phyloP scores from a whole-genome alignment of 1,139 yeast species.

The Debaryomyces fabryi region DNA sequence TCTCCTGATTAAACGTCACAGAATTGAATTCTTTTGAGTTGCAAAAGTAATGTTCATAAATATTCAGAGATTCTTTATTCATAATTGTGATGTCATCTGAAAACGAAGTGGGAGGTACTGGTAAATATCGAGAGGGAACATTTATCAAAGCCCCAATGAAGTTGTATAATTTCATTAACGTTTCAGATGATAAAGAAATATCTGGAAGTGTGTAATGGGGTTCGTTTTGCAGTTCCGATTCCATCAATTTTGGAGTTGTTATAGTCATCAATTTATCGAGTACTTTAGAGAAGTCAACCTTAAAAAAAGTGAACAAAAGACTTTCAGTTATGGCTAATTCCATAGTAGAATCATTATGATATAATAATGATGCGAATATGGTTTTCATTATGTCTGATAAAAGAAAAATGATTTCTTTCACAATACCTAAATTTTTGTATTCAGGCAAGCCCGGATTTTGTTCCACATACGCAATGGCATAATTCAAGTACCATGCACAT shows the following conservation, averaged over 20 bases:
- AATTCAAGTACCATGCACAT: slow-evolving; percentile 24
- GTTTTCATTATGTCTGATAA: slow-evolving; percentile 29
- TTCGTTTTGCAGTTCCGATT: slow-evolving; percentile 5
- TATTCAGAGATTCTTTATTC: slow-evolving; percentile 23
- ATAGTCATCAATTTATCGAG: slow-evolving; percentile 27
- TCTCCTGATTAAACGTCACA: slow-evolving; percentile 16
- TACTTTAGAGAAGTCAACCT: slow-evolving; percentile 26
- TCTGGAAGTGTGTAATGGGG: slow-evolving; percentile 18
- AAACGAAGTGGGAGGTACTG: slow-evolving; percentile 19
- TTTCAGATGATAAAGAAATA: slow-evolving; percentile 32
- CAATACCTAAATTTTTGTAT: slow-evolving; percentile 22
- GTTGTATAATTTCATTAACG: slow-evolving; percentile 28
- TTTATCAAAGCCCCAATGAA: slow-evolving; percentile 30
- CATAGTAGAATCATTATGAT: slow-evolving; percentile 17
- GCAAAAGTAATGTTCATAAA: slow-evolving; percentile 21
- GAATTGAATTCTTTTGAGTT: slow-evolving; percentile 17
- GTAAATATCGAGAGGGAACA: slow-evolving; percentile 25
- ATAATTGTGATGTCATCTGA: slow-evolving; percentile 34
- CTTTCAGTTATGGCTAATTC: slow-evolving; percentile 23
- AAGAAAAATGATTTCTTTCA: slow-evolving; percentile 32
- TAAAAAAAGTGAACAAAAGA: slow-evolving; percentile 24
- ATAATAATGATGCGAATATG: slow-evolving; percentile 19
- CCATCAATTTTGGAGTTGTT: slow-evolving; percentile 24
- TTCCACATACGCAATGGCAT: slow-evolving; percentile 20
- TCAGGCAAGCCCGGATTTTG: slow-evolving; percentile 15